Evolutionary conservation across 306 rosid genomes (phyloP), one percentile per base, ranked within the genome.

Genomic region (Clitoria ternatea): DNA sequence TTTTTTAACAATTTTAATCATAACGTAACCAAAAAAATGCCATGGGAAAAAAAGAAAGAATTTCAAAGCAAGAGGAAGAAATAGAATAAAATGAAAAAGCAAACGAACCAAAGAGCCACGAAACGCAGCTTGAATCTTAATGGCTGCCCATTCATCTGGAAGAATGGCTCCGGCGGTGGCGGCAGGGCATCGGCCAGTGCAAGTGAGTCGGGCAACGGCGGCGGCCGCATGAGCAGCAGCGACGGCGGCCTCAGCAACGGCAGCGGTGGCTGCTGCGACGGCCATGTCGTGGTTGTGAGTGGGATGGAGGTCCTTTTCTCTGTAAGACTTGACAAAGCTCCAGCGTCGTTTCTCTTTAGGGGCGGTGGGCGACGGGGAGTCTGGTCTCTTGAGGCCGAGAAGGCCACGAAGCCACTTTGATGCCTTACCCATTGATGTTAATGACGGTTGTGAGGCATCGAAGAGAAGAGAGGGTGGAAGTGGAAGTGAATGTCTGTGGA

Each of bases 371-470:
- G 77, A 47, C 1, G 78, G 10, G 0, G 77, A 29, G 53, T 84
- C 68, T 2, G 81, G 47, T 45, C 50, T 89, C 37, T 33, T 81
- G 4, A 81, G 83, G 20, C 83, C 86, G 8, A 92, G 80, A 27
- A 92, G 75, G 15, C 79, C 81, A 22, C 96, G 89, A 33, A 92
- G 87, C 96, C 96, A 92, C 63, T 80, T 85, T 0, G 93, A 75
- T 15, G 96, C 95, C 75, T 78, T 92, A 10, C 95, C 96, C 98
- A 92, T 91, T 36, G n/a, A n/a, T n/a, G n/a, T n/a, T n/a, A n/a
- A n/a, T n/a, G n/a, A n/a, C n/a, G n/a, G n/a, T n/a, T n/a, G n/a
- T n/a, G n/a, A n/a, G n/a, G n/a, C n/a, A n/a, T n/a, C n/a, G n/a
- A n/a, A n/a, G n/a, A n/a, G n/a, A n/a, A n/a, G n/a, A n/a, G n/a